Base-by-base conservation (phyloP, 768 basidiomycete genomes). In the Clavaria fumosa region DNA sequence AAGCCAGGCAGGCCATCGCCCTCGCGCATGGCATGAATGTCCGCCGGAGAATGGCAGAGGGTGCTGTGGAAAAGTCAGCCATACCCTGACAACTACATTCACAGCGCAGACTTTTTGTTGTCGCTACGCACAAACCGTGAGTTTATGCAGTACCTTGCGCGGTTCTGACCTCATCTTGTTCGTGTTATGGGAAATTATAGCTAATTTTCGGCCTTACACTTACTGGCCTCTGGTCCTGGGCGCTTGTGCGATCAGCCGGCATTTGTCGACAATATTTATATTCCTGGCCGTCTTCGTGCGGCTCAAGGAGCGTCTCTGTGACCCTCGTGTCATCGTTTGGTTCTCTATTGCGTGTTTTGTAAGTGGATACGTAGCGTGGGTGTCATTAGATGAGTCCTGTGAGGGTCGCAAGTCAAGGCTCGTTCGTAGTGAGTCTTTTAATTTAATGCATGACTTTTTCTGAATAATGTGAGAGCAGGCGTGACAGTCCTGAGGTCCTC, bases 11-110 rank as follows among this genome's bases (percentile, higher is more conserved):
- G 22, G 28, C 17, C 36, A n/a, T n/a, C n/a, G n/a, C n/a, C n/a
- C n/a, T n/a, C n/a, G n/a, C n/a, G n/a, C n/a, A n/a, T n/a, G n/a
- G n/a, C n/a, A n/a, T n/a, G 40, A 41, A 47, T 49, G 45, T 37
- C 47, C 23, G 35, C 33, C 20, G 30, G 26, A 31, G 39, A 46
- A 48, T 86, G 81, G 81, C 71, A 73, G 53, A 77, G 72, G 48
- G 67, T 78, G 26, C 69, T 89, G n/a, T 89, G 83, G 84, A 78
- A 73, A 55, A 59, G 51, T 37, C 80, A 79, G 53, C 60, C 68
- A 2, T 78, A 69, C 52, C 78, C 84, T 21, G 91, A 95, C 57
- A 89, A 91, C 54, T 75, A 88, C 60, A 76, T 95, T 36, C 80
- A 84, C 5, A 59, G 64, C 28, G 61, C 55, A 4, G 65, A 74